A percentile compares a stretch with the other conserved stretches of the same genome.
phyloP scores from a whole-genome alignment of 768 basidiomycete genomes.

The Gelatoporia subvermispora region DNA sequence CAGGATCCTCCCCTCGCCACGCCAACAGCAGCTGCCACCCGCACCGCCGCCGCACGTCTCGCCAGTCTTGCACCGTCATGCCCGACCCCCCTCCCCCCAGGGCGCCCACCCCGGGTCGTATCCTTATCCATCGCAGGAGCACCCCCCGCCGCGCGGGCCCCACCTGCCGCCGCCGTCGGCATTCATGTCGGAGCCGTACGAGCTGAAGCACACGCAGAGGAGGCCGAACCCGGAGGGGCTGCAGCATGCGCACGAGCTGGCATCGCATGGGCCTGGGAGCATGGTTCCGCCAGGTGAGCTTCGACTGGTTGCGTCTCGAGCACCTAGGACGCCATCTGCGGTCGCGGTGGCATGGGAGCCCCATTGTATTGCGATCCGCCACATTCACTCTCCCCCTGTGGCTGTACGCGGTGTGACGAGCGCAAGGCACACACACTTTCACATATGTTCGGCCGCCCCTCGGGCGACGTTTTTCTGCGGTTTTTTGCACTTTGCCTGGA shows the following conservation, averaged over 20 bases:
- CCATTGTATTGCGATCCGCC: too few relatives aligned
- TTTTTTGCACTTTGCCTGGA: too few relatives aligned
- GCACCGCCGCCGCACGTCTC: constrained; percentile 12
- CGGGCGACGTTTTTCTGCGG: too few relatives aligned
- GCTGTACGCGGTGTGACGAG: too few relatives aligned
- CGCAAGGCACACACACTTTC: not conserved
- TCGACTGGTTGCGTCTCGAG: not conserved
- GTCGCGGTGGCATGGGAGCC: too few relatives aligned
- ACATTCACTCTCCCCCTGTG: too few relatives aligned
- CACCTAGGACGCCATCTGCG: not conserved
- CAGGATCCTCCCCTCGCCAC: constrained; percentile 14
- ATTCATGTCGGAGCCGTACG: constrained; percentile 14
- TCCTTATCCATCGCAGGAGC: constrained; percentile 8
- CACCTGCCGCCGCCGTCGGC: constrained; percentile 19
- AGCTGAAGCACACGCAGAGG: constrained; percentile 10
- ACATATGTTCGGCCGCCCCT: not conserved
- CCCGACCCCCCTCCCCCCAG: constrained; percentile 14
- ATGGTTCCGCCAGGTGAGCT: constrained; percentile 4
- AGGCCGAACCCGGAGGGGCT: constrained; percentile 12
- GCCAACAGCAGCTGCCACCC: constrained; percentile 12
- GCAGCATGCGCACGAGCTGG: constrained; percentile 16
- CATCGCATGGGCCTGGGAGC: constrained; percentile 2
- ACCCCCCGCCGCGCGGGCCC: constrained; percentile 11
- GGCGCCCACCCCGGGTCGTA: constrained; percentile 2
- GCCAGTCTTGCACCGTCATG: constrained; percentile 9